phyloP scores from a whole-genome alignment of 352 stramenopile species.

The Pythium coloratum region DNA sequence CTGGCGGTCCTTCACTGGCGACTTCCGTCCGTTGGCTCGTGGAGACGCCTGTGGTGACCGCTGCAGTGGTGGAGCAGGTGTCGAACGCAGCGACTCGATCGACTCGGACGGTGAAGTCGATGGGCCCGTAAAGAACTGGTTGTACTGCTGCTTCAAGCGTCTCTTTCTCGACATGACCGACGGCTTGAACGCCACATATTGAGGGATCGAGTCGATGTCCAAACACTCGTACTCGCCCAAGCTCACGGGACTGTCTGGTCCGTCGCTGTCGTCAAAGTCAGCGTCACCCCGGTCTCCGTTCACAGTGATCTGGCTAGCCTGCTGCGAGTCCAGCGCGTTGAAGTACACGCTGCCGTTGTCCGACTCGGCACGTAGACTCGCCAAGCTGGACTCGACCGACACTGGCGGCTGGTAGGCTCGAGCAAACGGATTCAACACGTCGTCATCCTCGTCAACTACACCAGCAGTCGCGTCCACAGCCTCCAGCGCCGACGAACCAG shows the following conservation, averaged over 20 bases:
- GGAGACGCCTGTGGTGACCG: conserved; percentile 11
- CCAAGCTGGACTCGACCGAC: conserved; percentile 37
- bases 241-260: conserved; percentile 51
- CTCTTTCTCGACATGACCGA: conserved; percentile 29
- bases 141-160: conserved; percentile 19
- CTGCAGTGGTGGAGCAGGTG: not conserved
- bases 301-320: conserved; percentile 16
- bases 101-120: conserved; percentile 15
- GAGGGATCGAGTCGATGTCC: conserved; percentile 70
- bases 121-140: conserved; percentile 30
- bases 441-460: conserved; percentile 40
- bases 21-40: conserved; percentile 17
- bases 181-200: conserved; percentile 71
- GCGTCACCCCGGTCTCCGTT: conserved; percentile 16
- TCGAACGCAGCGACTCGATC: conserved; percentile 9
- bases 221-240: conserved; percentile 72
- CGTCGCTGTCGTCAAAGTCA: conserved; percentile 17
- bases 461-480: not conserved
- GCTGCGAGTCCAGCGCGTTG: conserved; percentile 28
- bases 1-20: conserved; percentile 26
- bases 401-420: conserved; percentile 42
- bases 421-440: conserved; percentile 72
- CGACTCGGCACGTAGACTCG: conserved; percentile 32
- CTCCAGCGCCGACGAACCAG: not conserved
- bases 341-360: conserved; percentile 27